phyloP scores from a whole-genome alignment of 257 asterid species.

The Scutellaria minor region DNA sequence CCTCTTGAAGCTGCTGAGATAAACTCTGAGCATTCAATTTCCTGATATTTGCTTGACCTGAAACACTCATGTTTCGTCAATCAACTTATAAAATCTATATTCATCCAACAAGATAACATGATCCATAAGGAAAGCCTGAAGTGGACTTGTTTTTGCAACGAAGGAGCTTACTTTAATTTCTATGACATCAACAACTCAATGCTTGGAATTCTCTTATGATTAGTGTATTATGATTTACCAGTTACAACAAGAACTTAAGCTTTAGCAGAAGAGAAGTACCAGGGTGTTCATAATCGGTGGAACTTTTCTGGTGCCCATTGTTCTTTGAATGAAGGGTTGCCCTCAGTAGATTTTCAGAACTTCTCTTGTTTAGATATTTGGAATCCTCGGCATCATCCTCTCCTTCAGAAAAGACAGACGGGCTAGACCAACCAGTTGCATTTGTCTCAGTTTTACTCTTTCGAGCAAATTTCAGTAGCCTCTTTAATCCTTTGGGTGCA shows the following conservation, averaged over 20 bases:
- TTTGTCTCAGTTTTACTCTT: conserved; percentile 80
- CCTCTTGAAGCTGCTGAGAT: conserved; percentile 70
- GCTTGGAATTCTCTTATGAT: neutral
- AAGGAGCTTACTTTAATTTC: neutral
- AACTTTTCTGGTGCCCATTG: conserved; percentile 52
- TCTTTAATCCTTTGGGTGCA: conserved; percentile 91
- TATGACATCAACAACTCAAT: neutral
- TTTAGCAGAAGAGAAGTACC: conserved; percentile 51
- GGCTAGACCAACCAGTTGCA: conserved; percentile 79
- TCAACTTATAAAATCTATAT: conserved; percentile 10
- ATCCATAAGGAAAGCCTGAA: conserved; percentile 12
- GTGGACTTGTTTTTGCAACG: neutral
- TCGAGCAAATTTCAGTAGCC: conserved; percentile 93
- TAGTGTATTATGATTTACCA: neutral
- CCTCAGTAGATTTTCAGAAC: conserved; percentile 70
- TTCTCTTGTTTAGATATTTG: conserved; percentile 54
- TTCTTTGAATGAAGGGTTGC: conserved; percentile 71
- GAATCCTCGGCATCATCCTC: conserved; percentile 91
- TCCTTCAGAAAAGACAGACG: conserved; percentile 86
- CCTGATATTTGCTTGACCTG: conserved; percentile 70
- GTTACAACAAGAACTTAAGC: neutral
- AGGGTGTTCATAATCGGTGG: conserved; percentile 45
- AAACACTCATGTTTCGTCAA: conserved; percentile 32
- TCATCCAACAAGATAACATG: conserved; percentile 13
- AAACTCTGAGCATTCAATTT: conserved; percentile 53